Base-by-base conservation (phyloP, 108 stramenopile species). In the Nitzschia sp. region DNA sequence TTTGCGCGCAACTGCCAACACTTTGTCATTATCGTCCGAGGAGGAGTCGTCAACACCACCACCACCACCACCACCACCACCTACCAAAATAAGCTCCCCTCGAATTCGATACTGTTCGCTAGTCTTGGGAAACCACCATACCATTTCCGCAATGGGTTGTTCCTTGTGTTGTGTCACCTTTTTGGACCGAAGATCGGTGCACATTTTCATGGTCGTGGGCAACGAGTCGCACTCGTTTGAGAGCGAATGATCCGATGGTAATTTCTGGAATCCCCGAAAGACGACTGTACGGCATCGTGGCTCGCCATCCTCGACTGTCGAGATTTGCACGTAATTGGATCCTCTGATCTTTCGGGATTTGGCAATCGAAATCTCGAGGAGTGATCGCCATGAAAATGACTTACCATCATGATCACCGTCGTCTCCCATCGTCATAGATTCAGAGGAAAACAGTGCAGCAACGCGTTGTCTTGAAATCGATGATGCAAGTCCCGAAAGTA, bases 71-170 rank as follows among this genome's bases (percentile, higher is more conserved):
- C 13, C 38, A 23, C 77, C 79, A n/a, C 50, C 68, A 30, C 93
- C 91, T 1, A 93, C 83, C 68, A 89, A 88, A 31, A 75, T 47
- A 19, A 93, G 52, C 4, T 77, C 47, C 35, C 95, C 95, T 9
- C 88, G 76, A 21, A 96, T 64, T 1, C 95, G 79, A 76, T 91
- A 96, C 65, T 96, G 95, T 82, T 96, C 95, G 58, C 81, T 88
- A 0, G 82, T 73, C 70, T 87, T 85, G 36, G 88, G 73, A 68
- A 96, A 93, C 92, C 95, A 96, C 92, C 92, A 96, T 0, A 91
- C 86, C 68, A 96, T 62, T 73, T 96, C 95, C 6, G 75, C 80
- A 21, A 62, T 75, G 13, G 58, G 53, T 53, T 77, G 62, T 32
- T 63, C 45, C 4, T 36, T 36, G 45, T 63, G 58, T 41, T 83